These are phyloP conservation scores for Penicillium sp. DNA, from an alignment of 2,329 filamentous ascomycete species.

Conservation along the genomic window DNA sequence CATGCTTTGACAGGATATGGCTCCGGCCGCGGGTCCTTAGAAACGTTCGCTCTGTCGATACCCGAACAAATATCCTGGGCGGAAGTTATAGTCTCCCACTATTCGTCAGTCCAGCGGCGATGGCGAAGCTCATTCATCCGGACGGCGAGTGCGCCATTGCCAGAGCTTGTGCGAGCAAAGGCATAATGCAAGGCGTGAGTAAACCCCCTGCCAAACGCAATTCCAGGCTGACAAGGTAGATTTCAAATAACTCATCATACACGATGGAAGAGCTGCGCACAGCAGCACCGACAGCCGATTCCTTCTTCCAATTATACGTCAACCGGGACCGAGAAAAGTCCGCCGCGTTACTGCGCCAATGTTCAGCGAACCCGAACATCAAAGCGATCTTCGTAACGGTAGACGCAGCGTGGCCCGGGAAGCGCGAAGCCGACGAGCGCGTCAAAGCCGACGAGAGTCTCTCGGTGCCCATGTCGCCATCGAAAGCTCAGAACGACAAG, in stretches of 20 bases:
- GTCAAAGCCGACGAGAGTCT: conserved; percentile 50
- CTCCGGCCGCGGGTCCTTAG: conserved; percentile 61
- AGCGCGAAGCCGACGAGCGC: conserved; percentile 60
- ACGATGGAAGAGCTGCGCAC: conserved; percentile 56
- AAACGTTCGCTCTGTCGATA: conserved; percentile 57
- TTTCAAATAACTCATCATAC: conserved; percentile 64
- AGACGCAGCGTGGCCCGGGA: conserved; percentile 56
- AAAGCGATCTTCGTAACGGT: conserved; percentile 56
- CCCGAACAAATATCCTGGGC: conserved; percentile 58
- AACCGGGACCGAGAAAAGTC: conserved; percentile 54
- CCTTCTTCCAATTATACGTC: conserved; percentile 60
- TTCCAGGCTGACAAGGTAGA: conserved; percentile 25
- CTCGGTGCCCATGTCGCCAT: conserved; percentile 47
- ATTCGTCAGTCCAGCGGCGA: conserved; percentile 65
- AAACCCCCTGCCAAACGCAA: not conserved
- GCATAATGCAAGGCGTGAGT: conserved; percentile 58
- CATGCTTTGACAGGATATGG: conserved; percentile 57
- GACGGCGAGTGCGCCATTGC: conserved; percentile 64
- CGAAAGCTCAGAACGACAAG: conserved; percentile 50
- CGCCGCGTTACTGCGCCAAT: conserved; percentile 46
- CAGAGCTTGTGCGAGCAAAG: conserved; percentile 51
- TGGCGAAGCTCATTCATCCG: conserved; percentile 64
- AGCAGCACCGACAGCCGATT: conserved; percentile 43
- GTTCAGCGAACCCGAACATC: conserved; percentile 44
- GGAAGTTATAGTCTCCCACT: conserved; percentile 56